A percentile compares a stretch with the other conserved stretches of the same genome.
Conservation (phyloP, 164 flowering plant genomes). For the Nelumbo lutea region DNA sequence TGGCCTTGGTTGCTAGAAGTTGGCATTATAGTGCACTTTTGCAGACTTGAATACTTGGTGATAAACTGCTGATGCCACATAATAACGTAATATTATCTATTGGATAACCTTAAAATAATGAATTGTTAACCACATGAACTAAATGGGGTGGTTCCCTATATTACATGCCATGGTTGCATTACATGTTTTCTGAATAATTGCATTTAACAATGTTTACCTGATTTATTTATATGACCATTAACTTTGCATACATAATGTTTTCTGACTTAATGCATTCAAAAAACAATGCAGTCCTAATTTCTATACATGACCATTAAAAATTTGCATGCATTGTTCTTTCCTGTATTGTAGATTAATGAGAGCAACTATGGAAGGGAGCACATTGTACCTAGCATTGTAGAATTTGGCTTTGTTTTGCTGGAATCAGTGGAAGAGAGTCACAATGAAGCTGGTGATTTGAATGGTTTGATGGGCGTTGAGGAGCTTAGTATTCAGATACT, state of each 20-base stretch:
- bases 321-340: neutral
- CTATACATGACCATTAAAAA: neutral
- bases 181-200: neutral
- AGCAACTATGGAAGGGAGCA: slow-evolving; percentile 85
- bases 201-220: too few species aligned
- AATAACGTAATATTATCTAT: too few species aligned
- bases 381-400: slow-evolving; percentile 66
- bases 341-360: slow-evolving; percentile 48
- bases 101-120: neutral
- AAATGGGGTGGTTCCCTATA: neutral
- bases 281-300: neutral
- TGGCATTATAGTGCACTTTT: too few species aligned
- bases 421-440: slow-evolving; percentile 51
- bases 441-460: slow-evolving; percentile 22
- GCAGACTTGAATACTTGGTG: too few species aligned
- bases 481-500: slow-evolving; percentile 63
- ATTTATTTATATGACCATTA: too few species aligned
- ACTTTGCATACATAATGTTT: too few species aligned
- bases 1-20: too few species aligned
- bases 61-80: too few species aligned
- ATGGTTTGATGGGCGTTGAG: slow-evolving; percentile 56
- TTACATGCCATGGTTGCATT: neutral
- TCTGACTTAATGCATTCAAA: too few species aligned
- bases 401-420: slow-evolving; percentile 58
- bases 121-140: neutral